These are phyloP conservation scores for Cercospora beticola DNA, from an alignment of 2,329 filamentous ascomycete genomes.

Conservation along the genomic window DNA sequence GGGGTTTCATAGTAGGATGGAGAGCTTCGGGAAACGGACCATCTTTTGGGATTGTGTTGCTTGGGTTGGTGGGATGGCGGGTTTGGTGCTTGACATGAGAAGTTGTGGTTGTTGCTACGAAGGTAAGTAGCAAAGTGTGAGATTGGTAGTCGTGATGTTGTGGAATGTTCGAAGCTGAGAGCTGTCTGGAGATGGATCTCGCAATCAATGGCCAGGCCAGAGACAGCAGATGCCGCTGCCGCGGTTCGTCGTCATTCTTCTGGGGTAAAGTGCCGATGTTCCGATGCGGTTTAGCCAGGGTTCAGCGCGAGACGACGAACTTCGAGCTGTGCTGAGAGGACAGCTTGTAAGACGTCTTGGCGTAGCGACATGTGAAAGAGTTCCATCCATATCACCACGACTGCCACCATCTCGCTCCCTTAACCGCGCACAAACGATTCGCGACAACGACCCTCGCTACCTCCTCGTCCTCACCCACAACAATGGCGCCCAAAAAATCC, in stretches of 20 bases:
- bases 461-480: neutral
- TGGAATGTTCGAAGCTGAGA: neutral
- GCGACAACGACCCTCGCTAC: neutral
- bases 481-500: conserved; percentile 8
- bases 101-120: neutral
- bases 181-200: conserved; percentile 2
- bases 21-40: conserved; percentile 3
- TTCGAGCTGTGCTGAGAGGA: neutral
- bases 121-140: neutral
- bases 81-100: conserved; percentile 15
- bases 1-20: neutral
- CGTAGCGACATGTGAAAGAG: conserved; percentile 7
- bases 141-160: neutral
- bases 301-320: neutral
- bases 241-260: conserved; percentile 6
- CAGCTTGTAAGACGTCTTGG: conserved; percentile 9
- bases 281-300: conserved; percentile 8
- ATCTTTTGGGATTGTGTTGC: conserved; percentile 9
- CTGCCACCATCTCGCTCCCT: too few species aligned
- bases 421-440: neutral
- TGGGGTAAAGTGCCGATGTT: conserved; percentile 6
- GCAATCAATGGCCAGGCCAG: conserved; percentile 4
- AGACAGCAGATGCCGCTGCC: neutral
- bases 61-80: conserved; percentile 11
- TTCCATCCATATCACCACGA: neutral